phyloP scores from a whole-genome alignment of 768 basidiomycete genomes.

The Russula dissimulans region DNA sequence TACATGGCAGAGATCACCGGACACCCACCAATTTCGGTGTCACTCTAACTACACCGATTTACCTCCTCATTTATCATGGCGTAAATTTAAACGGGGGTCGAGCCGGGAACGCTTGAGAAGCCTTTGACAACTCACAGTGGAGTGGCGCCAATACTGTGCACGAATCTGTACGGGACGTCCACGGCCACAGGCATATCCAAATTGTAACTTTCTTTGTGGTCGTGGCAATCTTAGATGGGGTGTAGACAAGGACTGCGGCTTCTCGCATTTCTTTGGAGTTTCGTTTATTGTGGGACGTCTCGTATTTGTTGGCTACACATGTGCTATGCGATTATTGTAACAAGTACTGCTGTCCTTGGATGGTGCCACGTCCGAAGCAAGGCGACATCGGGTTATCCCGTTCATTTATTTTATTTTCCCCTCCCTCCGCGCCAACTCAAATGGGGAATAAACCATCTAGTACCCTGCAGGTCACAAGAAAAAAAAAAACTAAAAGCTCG shows the following conservation, averaged over 20 bases:
- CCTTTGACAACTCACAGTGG: background rate
- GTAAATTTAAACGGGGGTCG: background rate
- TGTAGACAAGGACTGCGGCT: too few species aligned
- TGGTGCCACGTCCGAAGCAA: background rate
- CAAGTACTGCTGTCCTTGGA: background rate
- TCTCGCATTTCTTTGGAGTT: too few species aligned
- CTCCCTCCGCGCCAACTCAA: background rate
- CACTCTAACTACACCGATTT: background rate
- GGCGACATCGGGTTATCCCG: background rate
- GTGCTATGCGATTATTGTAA: too few species aligned
- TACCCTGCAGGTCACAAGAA: background rate
- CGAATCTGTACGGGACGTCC: too few species aligned
- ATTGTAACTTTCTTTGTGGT: too few species aligned
- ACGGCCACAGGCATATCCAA: too few species aligned
- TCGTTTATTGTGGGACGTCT: too few species aligned
- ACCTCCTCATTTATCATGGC: background rate
- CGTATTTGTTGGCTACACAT: too few species aligned
- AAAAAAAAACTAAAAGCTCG: background rate
- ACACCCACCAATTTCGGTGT: background rate
- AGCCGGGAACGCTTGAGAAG: conserved; percentile 2
- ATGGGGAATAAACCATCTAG: background rate
- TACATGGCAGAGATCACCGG: too few species aligned
- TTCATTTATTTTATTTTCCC: background rate
- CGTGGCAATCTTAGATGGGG: background rate
- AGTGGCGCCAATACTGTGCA: background rate